A percentile compares a stretch with the other conserved stretches of the same genome.
Evolutionary conservation across 176 grass and related monocot genomes (phyloP).

Genomic region (Alopecurus myosuroides): DNA sequence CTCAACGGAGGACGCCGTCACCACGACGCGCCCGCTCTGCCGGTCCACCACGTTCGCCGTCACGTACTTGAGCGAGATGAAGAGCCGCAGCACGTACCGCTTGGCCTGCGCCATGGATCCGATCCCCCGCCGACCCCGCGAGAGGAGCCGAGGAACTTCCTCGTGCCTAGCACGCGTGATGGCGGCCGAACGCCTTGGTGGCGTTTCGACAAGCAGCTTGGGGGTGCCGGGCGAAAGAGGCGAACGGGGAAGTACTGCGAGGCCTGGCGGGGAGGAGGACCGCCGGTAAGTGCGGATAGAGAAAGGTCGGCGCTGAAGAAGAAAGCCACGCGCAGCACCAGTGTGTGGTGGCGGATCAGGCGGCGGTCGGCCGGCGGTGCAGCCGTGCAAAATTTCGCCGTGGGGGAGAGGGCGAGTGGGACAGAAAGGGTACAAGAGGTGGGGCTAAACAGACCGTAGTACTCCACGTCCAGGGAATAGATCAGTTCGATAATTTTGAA

Average conservation of each 20-base stretch:
- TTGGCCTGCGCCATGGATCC: conserved; percentile 34
- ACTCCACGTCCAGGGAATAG: too few relatives aligned
- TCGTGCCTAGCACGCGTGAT: not conserved
- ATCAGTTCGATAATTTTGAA: too few relatives aligned
- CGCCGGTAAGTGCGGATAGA: too few relatives aligned
- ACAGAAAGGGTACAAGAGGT: not conserved
- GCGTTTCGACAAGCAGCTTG: conserved; percentile 27
- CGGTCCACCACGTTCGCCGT: conserved; percentile 94
- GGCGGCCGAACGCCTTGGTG: not conserved
- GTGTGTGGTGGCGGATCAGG: not conserved
- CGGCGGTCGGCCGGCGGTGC: not conserved
- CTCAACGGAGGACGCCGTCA: conserved; percentile 76
- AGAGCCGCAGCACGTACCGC: conserved; percentile 72
- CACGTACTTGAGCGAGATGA: conserved; percentile 97
- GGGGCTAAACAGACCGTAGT: too few relatives aligned
- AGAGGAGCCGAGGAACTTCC: not conserved
- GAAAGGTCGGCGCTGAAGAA: not conserved
- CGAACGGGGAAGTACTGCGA: not conserved
- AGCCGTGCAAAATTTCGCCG: not conserved
- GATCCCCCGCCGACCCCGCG: not conserved
- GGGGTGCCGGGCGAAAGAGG: not conserved
- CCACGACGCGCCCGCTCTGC: conserved; percentile 61
- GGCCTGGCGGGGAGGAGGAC: not conserved
- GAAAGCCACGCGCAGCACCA: not conserved
- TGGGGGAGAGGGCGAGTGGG: not conserved